Conservation (phyloP, 2,329 filamentous ascomycete genomes). For the Fusarium redolens region DNA sequence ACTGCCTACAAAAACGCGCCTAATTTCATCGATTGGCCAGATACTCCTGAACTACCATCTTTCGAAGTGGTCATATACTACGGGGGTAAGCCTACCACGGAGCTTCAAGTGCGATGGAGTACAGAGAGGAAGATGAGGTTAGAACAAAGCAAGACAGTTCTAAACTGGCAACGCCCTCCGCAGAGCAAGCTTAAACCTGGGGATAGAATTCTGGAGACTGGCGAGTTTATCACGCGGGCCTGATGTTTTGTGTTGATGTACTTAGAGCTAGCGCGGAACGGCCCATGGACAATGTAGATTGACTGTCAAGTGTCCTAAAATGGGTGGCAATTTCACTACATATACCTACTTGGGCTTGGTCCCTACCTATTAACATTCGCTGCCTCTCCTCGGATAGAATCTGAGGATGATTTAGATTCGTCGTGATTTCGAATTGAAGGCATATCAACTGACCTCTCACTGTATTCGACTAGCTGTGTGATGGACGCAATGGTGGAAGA, state of each 20-base stretch:
- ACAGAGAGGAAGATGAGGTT: not conserved
- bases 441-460: no score
- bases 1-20: conserved; percentile 27
- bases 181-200: conserved; percentile 7
- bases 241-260: not conserved
- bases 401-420: no score
- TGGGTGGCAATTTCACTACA: no score
- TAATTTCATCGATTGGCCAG: conserved; percentile 44
- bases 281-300: not conserved
- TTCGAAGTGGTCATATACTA: not conserved
- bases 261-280: not conserved
- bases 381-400: no score
- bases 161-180: conserved; percentile 29
- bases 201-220: conserved; percentile 14
- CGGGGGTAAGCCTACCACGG: not conserved
- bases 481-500: not conserved
- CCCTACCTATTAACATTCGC: no score
- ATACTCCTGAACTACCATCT: not conserved
- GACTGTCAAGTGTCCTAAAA: no score
- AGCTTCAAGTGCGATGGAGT: not conserved
- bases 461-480: no score
- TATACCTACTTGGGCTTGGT: no score
- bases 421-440: no score
- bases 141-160: conserved; percentile 15
- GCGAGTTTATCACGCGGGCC: not conserved